Conservation (phyloP, 441 rosid species). For the Populus hybrid region DNA sequence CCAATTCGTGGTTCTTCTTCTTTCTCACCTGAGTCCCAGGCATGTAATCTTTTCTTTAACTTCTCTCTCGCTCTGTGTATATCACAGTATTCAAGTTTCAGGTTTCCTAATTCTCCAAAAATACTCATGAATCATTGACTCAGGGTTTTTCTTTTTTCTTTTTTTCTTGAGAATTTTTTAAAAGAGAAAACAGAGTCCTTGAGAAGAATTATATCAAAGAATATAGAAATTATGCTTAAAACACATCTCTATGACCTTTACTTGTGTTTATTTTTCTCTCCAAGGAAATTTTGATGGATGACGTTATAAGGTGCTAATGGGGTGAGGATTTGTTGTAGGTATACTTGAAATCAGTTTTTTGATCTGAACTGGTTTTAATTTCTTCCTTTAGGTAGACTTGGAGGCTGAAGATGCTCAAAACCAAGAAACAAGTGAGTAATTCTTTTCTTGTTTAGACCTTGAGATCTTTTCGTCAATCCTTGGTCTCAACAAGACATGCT, state of each 20-base stretch:
- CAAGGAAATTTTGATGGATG: background rate
- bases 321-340: background rate
- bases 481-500: slow-evolving; percentile 3
- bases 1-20: slow-evolving; percentile 31
- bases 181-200: background rate
- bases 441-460: background rate
- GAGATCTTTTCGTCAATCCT: background rate
- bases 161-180: no score
- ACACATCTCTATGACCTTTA: background rate
- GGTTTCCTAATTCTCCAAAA: background rate
- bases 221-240: background rate
- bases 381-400: slow-evolving; percentile 36
- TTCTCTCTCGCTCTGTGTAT: background rate
- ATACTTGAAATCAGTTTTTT: background rate
- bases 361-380: background rate
- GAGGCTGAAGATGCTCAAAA: slow-evolving; percentile 28
- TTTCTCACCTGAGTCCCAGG: slow-evolving; percentile 38
- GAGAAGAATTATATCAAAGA: background rate
- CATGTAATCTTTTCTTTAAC: slow-evolving; percentile 6
- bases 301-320: background rate
- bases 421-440: slow-evolving; percentile 33
- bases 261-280: background rate
- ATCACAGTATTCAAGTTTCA: background rate
- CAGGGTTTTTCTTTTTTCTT: background rate
- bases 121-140: background rate